Percentiles rank a stretch among this genome's conserved stretches.
These are phyloP conservation scores for Parathielavia appendiculata DNA, from an alignment of 495 filamentous ascomycete genomes.

Conservation along the genomic window DNA sequence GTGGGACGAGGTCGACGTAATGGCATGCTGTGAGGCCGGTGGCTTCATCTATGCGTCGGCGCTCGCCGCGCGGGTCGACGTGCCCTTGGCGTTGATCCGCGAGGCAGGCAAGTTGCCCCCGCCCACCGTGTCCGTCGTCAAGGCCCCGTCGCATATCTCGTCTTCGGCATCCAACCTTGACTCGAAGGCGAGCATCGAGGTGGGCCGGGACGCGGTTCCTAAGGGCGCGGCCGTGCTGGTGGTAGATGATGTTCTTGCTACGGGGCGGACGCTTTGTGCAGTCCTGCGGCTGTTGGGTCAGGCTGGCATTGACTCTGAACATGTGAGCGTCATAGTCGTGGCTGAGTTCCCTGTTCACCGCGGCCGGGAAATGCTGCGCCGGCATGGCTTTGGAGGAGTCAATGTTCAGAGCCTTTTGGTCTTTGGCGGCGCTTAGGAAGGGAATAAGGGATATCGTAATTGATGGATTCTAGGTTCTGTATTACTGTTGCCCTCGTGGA, in stretches of 20 bases:
- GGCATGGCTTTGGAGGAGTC: constrained; percentile 52
- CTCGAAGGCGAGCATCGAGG: constrained; percentile 47
- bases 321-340: constrained; percentile 52
- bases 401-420: constrained; percentile 56
- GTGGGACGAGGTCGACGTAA: constrained; percentile 44
- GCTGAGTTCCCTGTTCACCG: constrained; percentile 59
- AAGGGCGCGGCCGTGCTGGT: constrained; percentile 49
- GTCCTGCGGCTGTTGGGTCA: constrained; percentile 49
- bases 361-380: constrained; percentile 50
- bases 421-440: constrained; percentile 30
- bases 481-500: no score
- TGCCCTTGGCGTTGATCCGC: constrained; percentile 52
- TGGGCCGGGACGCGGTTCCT: constrained; percentile 45
- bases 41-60: constrained; percentile 55
- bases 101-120: constrained; percentile 57
- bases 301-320: constrained; percentile 39
- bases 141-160: constrained; percentile 53
- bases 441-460: neutral
- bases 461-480: no score
- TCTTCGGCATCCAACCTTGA: constrained; percentile 36
- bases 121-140: constrained; percentile 50
- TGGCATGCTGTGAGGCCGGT: constrained; percentile 54
- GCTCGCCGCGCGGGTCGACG: constrained; percentile 41
- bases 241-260: constrained; percentile 61
- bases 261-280: constrained; percentile 55